These are phyloP conservation scores for Bryoerythrophyllum caledonicum DNA, from an alignment of 225 moss, liverwort and hornwort species.

Conservation along the genomic window DNA sequence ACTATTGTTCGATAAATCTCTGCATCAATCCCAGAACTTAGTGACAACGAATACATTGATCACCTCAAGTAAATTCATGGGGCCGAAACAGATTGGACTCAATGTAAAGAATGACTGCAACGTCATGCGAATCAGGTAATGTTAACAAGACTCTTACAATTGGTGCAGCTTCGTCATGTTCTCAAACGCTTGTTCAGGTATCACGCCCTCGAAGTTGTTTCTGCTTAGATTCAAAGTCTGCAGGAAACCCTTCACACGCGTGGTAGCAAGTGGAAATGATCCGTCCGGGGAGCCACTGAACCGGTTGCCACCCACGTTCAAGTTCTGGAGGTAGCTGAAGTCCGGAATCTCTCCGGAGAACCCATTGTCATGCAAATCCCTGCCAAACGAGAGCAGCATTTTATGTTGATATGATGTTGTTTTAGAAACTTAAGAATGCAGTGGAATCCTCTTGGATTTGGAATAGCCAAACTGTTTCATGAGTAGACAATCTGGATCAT, in stretches of 20 bases:
- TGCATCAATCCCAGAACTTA: background rate
- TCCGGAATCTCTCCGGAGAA: conserved; percentile 21
- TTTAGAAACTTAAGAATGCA: background rate
- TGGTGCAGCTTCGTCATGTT: conserved; percentile 1
- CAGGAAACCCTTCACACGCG: background rate
- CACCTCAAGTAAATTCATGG: background rate
- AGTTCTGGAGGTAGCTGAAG: background rate
- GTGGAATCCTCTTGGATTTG: background rate
- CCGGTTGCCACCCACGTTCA: conserved; percentile 21
- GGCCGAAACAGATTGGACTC: background rate
- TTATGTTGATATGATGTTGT: background rate
- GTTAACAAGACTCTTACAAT: conserved; percentile 4
- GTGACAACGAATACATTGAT: background rate
- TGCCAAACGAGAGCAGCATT: background rate
- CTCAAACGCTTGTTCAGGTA: conserved; percentile 12
- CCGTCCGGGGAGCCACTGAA: background rate
- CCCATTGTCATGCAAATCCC: conserved; percentile 24
- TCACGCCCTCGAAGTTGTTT: background rate
- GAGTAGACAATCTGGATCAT: background rate
- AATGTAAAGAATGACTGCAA: no score
- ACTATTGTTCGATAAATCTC: conserved; percentile 17
- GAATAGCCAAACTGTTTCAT: background rate
- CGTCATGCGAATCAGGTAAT: no score
- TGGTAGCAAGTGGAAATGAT: conserved; percentile 11
- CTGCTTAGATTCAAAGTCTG: conserved; percentile 6